Conservation (phyloP, 179 eudicot genomes). For the Sideroxylon spinosum region DNA sequence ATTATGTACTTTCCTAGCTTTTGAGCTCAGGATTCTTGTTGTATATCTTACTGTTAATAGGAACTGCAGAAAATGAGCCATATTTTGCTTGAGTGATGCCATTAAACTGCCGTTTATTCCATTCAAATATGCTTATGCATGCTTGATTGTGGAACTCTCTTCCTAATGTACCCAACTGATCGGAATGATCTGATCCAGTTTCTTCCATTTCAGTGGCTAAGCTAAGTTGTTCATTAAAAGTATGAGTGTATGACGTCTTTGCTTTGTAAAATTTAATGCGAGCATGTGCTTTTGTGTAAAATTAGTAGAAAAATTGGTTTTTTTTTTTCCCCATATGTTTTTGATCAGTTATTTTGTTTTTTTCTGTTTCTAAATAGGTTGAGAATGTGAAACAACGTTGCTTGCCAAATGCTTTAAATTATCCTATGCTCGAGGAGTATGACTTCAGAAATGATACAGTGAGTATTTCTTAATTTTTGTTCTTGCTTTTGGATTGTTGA, state of each 20-base stretch:
- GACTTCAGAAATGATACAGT: slow-evolving; percentile 95
- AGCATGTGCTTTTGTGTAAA: not conserved
- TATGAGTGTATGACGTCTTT: not conserved
- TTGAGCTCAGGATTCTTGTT: no score
- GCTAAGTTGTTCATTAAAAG: not conserved
- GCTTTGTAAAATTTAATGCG: not conserved
- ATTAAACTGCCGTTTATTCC: no score
- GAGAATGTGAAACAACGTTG: slow-evolving; percentile 96
- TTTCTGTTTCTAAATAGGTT: slow-evolving; percentile 46
- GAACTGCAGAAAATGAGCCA: no score
- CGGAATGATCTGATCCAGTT: not conserved
- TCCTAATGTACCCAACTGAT: not conserved
- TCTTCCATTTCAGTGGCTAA: not conserved
- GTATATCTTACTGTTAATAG: no score
- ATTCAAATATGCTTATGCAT: not conserved
- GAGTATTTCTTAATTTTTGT: slow-evolving; percentile 23
- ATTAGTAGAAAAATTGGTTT: not conserved
- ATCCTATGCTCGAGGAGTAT: slow-evolving; percentile 98
- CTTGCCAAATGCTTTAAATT: slow-evolving; percentile 88
- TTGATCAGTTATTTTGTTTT: not conserved
- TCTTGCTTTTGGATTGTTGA: not conserved
- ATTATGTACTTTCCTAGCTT: not conserved
- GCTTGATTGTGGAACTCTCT: not conserved
- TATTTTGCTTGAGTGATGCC: no score
- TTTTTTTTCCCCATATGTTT: not conserved